A percentile compares a stretch with the other conserved stretches of the same genome.
phyloP scores from a whole-genome alignment of 106 monocot species.

The Posidonia australis region DNA sequence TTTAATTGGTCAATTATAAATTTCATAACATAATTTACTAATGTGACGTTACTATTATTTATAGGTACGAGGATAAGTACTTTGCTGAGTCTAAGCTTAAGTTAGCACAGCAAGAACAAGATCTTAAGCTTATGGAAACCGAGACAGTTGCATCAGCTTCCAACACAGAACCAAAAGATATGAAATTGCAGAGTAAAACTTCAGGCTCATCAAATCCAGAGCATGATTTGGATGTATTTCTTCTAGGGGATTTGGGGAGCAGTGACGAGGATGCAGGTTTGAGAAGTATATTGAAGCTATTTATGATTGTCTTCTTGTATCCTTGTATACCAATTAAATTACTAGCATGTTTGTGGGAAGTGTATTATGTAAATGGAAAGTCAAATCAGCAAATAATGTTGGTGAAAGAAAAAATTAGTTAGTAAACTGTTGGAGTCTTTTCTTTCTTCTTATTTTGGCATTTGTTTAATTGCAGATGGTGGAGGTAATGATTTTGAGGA shows the following conservation, averaged over 20 bases:
- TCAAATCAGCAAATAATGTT: background rate
- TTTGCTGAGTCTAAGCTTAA: constrained; percentile 48
- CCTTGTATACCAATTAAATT: too few relatives aligned
- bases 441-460: background rate
- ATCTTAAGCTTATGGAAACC: constrained; percentile 26
- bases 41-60: background rate
- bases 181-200: constrained; percentile 45
- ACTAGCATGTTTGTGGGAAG: too few relatives aligned
- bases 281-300: constrained; percentile 1
- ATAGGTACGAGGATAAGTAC: constrained; percentile 70
- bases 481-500: constrained; percentile 53
- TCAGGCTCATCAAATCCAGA: constrained; percentile 46
- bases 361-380: background rate
- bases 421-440: background rate
- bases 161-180: constrained; percentile 22
- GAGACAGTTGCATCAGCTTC: constrained; percentile 11
- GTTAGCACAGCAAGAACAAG: constrained; percentile 19
- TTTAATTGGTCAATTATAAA: too few relatives aligned
- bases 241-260: constrained; percentile 85
- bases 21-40: background rate
- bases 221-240: constrained; percentile 88
- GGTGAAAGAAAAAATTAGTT: background rate
- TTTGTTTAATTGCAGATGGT: constrained; percentile 45
- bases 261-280: constrained; percentile 79
- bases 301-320: background rate